These are phyloP conservation scores for Spathaspora arborariae DNA, from an alignment of 805 yeast genomes.

Conservation along the genomic window DNA sequence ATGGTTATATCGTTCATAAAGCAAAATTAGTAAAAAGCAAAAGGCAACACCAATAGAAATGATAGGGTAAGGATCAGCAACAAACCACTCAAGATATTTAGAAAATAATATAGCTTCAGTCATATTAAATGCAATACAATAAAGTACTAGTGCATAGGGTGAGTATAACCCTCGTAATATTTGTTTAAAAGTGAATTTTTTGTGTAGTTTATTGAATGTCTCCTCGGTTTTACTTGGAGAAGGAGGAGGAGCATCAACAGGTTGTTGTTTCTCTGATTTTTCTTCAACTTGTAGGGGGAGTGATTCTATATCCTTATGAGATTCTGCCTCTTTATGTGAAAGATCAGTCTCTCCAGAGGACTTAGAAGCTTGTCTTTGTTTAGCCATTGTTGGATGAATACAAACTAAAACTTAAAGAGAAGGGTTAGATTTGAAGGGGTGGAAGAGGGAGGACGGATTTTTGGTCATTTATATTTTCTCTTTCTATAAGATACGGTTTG, in stretches of 20 bases:
- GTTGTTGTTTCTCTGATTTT: not conserved
- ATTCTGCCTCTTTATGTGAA: not conserved
- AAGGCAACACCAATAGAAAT: not conserved
- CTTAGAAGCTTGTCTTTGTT: not conserved
- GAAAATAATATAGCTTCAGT: constrained; percentile 2
- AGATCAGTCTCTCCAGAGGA: not conserved
- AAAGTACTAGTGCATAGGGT: constrained; percentile 2
- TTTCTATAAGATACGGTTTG: not conserved
- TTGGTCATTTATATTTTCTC: not conserved
- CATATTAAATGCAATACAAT: constrained; percentile 5
- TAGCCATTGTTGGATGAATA: not conserved
- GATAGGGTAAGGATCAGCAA: not conserved
- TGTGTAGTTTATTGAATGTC: not conserved
- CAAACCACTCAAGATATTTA: not conserved
- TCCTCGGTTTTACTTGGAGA: not conserved
- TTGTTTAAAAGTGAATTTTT: not conserved
- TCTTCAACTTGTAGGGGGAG: not conserved
- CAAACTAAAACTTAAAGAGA: not conserved
- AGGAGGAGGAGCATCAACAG: not conserved
- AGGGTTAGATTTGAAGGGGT: not conserved
- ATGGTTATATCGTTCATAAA: not conserved
- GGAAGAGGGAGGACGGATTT: not conserved
- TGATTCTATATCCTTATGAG: not conserved
- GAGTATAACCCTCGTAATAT: constrained; percentile 1
- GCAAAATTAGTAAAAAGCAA: not conserved